phyloP scores from a whole-genome alignment of 2,329 filamentous ascomycete species.

The Didymella glomerata region DNA sequence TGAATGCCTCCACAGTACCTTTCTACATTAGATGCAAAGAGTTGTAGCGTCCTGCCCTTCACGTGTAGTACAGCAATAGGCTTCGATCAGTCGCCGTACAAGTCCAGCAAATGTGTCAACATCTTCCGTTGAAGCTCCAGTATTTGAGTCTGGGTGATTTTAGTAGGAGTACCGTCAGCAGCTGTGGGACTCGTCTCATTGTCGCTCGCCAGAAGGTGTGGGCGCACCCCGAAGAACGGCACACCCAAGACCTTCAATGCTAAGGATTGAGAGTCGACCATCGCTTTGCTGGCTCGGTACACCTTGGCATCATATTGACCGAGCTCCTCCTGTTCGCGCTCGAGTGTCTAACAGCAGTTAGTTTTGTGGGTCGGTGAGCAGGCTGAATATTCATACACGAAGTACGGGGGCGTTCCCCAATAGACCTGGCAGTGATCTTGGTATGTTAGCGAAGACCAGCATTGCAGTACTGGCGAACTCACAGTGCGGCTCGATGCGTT shows the following conservation, averaged over 20 bases:
- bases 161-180: constrained; percentile 19
- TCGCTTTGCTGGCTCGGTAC: constrained; percentile 65
- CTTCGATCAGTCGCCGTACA: constrained; percentile 36
- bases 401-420: constrained; percentile 33
- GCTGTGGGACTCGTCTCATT: constrained; percentile 21
- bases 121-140: constrained; percentile 48
- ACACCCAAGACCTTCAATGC: constrained; percentile 64
- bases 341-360: constrained; percentile 47
- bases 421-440: constrained; percentile 41
- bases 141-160: constrained; percentile 40
- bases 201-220: constrained; percentile 36
- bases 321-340: constrained; percentile 64
- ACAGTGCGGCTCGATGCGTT: constrained; percentile 65
- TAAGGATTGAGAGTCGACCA: constrained; percentile 65
- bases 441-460: constrained; percentile 8
- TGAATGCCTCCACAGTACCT: neutral
- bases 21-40: neutral
- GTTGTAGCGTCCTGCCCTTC: neutral
- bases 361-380: neutral
- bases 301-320: constrained; percentile 69
- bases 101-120: constrained; percentile 45
- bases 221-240: constrained; percentile 45
- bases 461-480: constrained; percentile 33
- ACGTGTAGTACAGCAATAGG: neutral
- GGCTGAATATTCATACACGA: constrained; percentile 26